Evolutionary conservation across 148 eudicot species (phyloP).

Genomic region (Simmondsia chinensis): DNA sequence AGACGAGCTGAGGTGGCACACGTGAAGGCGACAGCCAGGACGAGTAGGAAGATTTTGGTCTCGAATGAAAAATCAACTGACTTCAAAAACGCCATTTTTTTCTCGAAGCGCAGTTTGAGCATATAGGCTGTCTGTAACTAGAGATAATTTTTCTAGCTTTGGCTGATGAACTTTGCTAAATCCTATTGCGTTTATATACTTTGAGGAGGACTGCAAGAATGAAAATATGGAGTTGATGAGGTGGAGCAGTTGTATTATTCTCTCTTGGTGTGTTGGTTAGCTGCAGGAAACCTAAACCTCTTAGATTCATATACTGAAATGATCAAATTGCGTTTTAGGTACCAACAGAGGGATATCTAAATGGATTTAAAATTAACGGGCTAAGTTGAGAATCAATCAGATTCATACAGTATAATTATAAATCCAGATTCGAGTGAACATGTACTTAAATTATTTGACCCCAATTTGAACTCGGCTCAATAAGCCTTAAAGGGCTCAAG

Average conservation of each 20-base stretch:
- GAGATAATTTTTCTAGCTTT: not conserved
- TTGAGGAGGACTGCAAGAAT: not conserved
- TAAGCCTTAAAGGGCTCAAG: no score
- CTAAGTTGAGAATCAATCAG: no score
- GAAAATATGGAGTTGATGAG: conserved; percentile 39
- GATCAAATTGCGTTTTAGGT: conserved; percentile 1
- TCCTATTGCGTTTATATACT: conserved; percentile 17
- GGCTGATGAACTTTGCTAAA: conserved; percentile 10
- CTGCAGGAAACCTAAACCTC: conserved; percentile 22
- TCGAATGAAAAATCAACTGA: conserved; percentile 16
- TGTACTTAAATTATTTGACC: no score
- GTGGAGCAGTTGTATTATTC: conserved; percentile 34
- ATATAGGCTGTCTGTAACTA: not conserved
- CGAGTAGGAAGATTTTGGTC: conserved; percentile 20
- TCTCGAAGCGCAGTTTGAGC: not conserved
- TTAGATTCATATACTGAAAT: not conserved
- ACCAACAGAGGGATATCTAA: conserved; percentile 12
- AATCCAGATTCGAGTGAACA: no score
- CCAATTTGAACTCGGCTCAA: no score
- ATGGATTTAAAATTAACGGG: no score
- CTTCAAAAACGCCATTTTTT: conserved; percentile 10
- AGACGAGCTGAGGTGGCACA: conserved; percentile 32
- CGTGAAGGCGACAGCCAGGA: conserved; percentile 24
- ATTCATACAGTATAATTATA: no score
- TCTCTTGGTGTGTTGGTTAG: conserved; percentile 41